These are phyloP conservation scores for Seiridium cupressi DNA, from an alignment of 2,329 filamentous ascomycete genomes.

Conservation along the genomic window DNA sequence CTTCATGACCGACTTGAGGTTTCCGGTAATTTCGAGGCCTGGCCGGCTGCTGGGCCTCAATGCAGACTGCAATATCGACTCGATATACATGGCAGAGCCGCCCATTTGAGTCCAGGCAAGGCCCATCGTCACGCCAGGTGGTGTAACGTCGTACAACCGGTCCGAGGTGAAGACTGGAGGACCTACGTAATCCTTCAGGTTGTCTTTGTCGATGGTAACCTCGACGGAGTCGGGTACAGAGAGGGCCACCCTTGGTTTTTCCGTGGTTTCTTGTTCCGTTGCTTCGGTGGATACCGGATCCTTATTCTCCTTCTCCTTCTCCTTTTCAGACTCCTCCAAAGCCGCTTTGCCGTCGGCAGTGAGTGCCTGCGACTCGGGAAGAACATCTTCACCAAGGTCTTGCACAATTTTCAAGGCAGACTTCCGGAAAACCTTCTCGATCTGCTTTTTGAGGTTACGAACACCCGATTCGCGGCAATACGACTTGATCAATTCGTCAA, in stretches of 20 bases:
- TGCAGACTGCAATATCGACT: conserved; percentile 88
- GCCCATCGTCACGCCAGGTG: conserved; percentile 94
- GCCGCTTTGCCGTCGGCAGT: conserved; percentile 85
- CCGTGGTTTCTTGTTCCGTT: conserved; percentile 63
- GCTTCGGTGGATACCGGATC: conserved; percentile 28
- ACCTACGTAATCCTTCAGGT: conserved; percentile 94
- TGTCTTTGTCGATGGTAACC: conserved; percentile 82
- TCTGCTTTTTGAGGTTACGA: conserved; percentile 97
- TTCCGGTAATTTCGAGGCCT: conserved; percentile 86
- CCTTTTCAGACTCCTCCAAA: conserved; percentile 67
- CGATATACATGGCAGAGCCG: conserved; percentile 93
- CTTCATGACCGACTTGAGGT: conserved; percentile 96
- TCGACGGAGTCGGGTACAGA: conserved; percentile 85
- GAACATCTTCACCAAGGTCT: conserved; percentile 81
- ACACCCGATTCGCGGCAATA: conserved; percentile 98
- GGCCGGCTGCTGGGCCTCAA: conserved; percentile 73
- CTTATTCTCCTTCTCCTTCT: conserved; percentile 52
- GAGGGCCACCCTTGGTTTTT: conserved; percentile 71
- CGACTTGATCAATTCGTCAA: conserved; percentile 96
- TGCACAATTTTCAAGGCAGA: conserved; percentile 96
- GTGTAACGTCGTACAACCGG: conserved; percentile 89
- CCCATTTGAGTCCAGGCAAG: conserved; percentile 98
- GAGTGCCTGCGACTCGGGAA: conserved; percentile 77
- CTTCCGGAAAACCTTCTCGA: conserved; percentile 98
- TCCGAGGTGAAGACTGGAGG: conserved; percentile 95